Conservation (phyloP, 2,329 filamentous ascomycete species). For the Phyllosticta ampelicida region DNA sequence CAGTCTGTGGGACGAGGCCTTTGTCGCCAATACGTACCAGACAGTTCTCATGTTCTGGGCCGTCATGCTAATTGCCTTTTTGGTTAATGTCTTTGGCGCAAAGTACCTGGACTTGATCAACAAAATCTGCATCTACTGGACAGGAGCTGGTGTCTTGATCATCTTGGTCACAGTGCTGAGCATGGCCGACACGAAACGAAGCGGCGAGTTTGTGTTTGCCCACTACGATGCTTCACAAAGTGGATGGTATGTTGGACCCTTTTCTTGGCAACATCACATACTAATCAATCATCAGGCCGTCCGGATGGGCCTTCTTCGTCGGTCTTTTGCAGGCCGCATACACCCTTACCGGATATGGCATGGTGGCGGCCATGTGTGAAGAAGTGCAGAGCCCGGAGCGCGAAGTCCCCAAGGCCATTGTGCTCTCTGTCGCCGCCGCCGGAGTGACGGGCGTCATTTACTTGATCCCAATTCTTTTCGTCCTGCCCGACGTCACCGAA, state of each 20-base stretch:
- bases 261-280: conserved; percentile 8
- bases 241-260: conserved; percentile 42
- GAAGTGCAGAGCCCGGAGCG: conserved; percentile 58
- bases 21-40: conserved; percentile 56
- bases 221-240: conserved; percentile 56
- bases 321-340: conserved; percentile 56
- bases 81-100: conserved; percentile 54
- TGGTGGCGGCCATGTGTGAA: conserved; percentile 63
- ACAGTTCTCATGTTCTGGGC: conserved; percentile 64
- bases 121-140: conserved; percentile 66
- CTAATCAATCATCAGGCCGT: conserved; percentile 33
- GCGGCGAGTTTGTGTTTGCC: conserved; percentile 54
- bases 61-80: conserved; percentile 54
- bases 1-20: conserved; percentile 59
- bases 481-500: conserved; percentile 55
- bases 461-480: conserved; percentile 64
- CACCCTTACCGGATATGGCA: conserved; percentile 55
- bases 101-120: conserved; percentile 58
- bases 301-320: conserved; percentile 63
- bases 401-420: conserved; percentile 61
- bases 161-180: conserved; percentile 55
- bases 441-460: conserved; percentile 57
- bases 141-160: conserved; percentile 52
- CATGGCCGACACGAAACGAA: conserved; percentile 48
- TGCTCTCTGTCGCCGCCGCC: conserved; percentile 56